Percentiles rank a stretch among this genome's conserved stretches.
Conservation (phyloP, 257 asterid genomes). For the Solanum peruvianum region DNA sequence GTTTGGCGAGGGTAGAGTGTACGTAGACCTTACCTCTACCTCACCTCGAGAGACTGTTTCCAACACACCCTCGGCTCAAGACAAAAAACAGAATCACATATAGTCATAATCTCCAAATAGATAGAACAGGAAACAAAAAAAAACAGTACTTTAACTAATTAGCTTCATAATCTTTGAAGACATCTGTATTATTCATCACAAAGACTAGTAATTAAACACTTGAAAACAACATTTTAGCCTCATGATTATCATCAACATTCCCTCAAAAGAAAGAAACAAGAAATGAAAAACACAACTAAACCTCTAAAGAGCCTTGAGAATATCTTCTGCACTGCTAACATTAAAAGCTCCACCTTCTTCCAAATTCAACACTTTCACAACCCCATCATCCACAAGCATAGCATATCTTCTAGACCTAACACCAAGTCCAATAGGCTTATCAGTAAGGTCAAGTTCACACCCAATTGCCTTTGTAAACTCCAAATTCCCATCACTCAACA, state of each 20-base stretch:
- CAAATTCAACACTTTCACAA: slow-evolving; percentile 72
- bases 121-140: neutral
- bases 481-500: slow-evolving; percentile 89
- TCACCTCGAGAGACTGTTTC: neutral
- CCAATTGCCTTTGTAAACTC: slow-evolving; percentile 72
- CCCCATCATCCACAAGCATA: slow-evolving; percentile 72
- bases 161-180: neutral
- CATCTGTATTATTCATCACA: neutral
- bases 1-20: neutral
- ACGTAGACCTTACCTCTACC: neutral
- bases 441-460: slow-evolving; percentile 86
- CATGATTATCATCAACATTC: neutral
- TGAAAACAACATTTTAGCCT: neutral
- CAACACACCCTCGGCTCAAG: neutral
- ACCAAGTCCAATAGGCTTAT: slow-evolving; percentile 86
- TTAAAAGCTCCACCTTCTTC: slow-evolving; percentile 97
- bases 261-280: slow-evolving; percentile 4
- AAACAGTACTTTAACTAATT: neutral
- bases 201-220: neutral
- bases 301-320: slow-evolving; percentile 49
- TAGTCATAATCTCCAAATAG: neutral
- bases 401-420: slow-evolving; percentile 94
- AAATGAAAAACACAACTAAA: neutral
- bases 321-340: slow-evolving; percentile 95
- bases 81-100: neutral